Percentiles rank a stretch among this genome's conserved stretches.
These are phyloP conservation scores for Annulohypoxylon truncatum DNA, from an alignment of 2,329 filamentous ascomycete species.

Conservation along the genomic window DNA sequence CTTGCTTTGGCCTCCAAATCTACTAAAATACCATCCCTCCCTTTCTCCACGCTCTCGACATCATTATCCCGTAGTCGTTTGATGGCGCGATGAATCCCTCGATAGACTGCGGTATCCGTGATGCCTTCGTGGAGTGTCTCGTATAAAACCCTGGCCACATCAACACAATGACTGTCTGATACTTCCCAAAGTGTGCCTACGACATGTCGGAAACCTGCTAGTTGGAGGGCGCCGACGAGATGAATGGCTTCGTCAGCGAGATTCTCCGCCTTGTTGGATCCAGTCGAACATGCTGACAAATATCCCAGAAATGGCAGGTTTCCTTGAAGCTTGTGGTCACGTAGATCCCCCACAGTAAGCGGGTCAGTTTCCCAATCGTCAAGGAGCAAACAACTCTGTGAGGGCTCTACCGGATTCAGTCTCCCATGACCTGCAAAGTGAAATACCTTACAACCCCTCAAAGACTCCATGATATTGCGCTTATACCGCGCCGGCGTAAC, in stretches of 20 bases:
- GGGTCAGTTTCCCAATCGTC: not conserved
- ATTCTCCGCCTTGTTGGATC: conserved; percentile 34
- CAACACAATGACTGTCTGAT: conserved; percentile 49
- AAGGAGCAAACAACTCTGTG: not conserved
- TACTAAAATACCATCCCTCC: not conserved
- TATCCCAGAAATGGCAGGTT: not conserved
- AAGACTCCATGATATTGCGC: not conserved
- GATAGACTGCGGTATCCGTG: not conserved
- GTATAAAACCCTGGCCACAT: conserved; percentile 48
- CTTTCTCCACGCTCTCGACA: not conserved
- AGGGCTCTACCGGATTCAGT: not conserved
- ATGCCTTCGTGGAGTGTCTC: conserved; percentile 14
- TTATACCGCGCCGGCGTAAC: not conserved
- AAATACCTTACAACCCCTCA: not conserved
- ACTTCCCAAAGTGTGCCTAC: conserved; percentile 57
- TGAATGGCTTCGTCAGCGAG: conserved; percentile 55
- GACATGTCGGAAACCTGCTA: conserved; percentile 56
- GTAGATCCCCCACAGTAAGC: not conserved
- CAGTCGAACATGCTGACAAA: conserved; percentile 40
- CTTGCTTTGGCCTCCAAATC: too few species aligned
- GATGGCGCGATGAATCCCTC: not conserved
- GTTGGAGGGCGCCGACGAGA: conserved; percentile 53
- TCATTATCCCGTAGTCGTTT: not conserved
- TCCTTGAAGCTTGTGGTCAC: not conserved
- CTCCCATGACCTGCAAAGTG: not conserved